Base-by-base conservation (phyloP, 1,284 basidiomycete species). In the Gomphus bonarii region DNA sequence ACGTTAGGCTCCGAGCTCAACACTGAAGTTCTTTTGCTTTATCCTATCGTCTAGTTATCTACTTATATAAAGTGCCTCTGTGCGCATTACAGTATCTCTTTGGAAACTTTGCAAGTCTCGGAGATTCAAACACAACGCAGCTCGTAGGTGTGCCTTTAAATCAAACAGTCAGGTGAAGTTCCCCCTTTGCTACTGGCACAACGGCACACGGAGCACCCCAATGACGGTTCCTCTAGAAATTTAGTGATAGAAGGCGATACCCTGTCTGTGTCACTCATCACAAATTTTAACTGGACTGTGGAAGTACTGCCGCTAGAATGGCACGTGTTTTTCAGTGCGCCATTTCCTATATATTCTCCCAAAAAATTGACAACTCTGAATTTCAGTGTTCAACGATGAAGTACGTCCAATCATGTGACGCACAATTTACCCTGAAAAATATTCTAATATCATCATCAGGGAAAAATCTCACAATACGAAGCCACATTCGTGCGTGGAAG, bases 181-280 rank as follows among this genome's bases (percentile, higher is more conserved):
- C 25, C 31, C 25, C 16, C 48, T 50, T 31, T 35, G 36, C 4
- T 3, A 50, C n/a, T n/a, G n/a, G n/a, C 4, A 10, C 12, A 22
- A 48, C 12, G 28, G 25, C 3, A 48, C 16, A 48, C 22, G 7
- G n/a, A n/a, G n/a, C n/a, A n/a, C n/a, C n/a, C 7, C 7, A 38
- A 31, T 16, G n/a, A 16, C 18, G 3, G 14, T 36, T 10, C 36
- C 6, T 7, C 11, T 10, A 50, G 49, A 18, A 50, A 50, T 50
- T 50, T 50, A 25, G 36, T 50, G n/a, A 50, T 50, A 31, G 49
- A 50, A n/a, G 49, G 49, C 16, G 36, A 50, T 25, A 36, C 49
- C 3, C 20, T 50, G 31, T 50, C 35, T n/a, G 49, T 50, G n/a
- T 50, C 49, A 35, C 25, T 50, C 1, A 14, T 38, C 35, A 12